Base-by-base conservation (phyloP, 345 rosid species). In the Heritiera fomes region DNA sequence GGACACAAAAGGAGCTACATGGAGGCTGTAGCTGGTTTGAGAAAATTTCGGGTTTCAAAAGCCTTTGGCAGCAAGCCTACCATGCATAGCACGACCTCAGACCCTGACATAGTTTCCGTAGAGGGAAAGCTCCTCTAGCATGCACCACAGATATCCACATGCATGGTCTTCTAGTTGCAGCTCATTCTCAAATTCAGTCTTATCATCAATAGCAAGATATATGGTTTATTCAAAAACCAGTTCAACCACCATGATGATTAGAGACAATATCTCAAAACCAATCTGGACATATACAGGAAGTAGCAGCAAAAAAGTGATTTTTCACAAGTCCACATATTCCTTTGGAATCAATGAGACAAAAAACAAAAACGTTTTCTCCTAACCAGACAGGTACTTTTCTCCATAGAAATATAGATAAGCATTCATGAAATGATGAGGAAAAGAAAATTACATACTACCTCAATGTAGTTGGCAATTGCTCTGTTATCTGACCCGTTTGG, bases 381-480 rank as follows among this genome's bases (percentile, higher is more conserved):
- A 32, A 59, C 69, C 55, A 59, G 76, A 83, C 53, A 72, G 18
- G 53, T 81, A 75, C 7, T 20, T 55, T 17, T 53, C 79, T 69
- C 28, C 65, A 18, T 5, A 3, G 3, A n/a, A 47, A 53, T 40
- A 69, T 17, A 28, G 34, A 28, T 47, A 49, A 53, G 46, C 58
- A 28, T 45, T 17, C 71, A 55, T 18, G 47, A 14, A 11, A 75
- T n/a, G 52, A 15, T 3, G 46, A 65, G 18, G 12, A 45, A 58
- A 65, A 28, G 45, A 71, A 71, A 72, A 72, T 9, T 50, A 34
- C 12, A 61, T 34, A 8, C 28, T 30, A 91, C 97, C 97, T 94
- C 93, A 13, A 96, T 89, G 82, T 84, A 92, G 83, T 63, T 80
- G 63, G 88, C 74, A 78, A 96, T 92, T 55, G 90, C 90, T 81